phyloP scores from a whole-genome alignment of 176 grass and related monocot species.

The Pontederia crassipes region DNA sequence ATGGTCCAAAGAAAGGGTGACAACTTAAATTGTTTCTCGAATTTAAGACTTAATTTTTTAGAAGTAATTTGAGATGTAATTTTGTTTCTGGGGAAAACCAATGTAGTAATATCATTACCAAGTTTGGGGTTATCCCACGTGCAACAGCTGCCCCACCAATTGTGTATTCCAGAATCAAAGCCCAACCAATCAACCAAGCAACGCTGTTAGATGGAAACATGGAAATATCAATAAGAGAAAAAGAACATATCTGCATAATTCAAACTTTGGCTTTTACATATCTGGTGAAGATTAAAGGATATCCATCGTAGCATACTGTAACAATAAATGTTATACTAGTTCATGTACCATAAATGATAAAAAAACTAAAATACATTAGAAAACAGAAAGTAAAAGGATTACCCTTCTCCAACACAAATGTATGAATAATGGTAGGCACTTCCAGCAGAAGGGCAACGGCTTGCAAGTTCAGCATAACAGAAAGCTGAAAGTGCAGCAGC shows the following conservation, averaged over 20 bases:
- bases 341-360: background rate
- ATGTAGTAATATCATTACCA: slow-evolving; percentile 34
- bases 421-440: slow-evolving; percentile 82
- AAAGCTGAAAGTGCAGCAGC: slow-evolving; percentile 74
- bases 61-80: too few relatives aligned
- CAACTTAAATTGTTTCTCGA: too few relatives aligned
- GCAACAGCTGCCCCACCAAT: slow-evolving; percentile 82
- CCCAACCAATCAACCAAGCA: slow-evolving; percentile 95
- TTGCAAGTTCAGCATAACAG: slow-evolving; percentile 81
- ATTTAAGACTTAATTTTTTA: too few relatives aligned
- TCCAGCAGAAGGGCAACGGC: slow-evolving; percentile 73
- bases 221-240: background rate
- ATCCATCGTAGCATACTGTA: too few relatives aligned
- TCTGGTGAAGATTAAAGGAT: too few relatives aligned
- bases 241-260: too few relatives aligned
- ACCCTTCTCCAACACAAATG: slow-evolving; percentile 79
- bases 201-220: slow-evolving; percentile 13
- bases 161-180: slow-evolving; percentile 84
- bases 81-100: background rate
- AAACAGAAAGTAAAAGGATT: slow-evolving; percentile 18
- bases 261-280: too few relatives aligned
- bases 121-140: slow-evolving; percentile 78
- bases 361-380: background rate
- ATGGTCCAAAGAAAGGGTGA: too few relatives aligned
- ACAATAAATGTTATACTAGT: too few relatives aligned